Base-by-base conservation (phyloP, 2,329 filamentous ascomycete genomes). In the Phaeosphaeria sp. region DNA sequence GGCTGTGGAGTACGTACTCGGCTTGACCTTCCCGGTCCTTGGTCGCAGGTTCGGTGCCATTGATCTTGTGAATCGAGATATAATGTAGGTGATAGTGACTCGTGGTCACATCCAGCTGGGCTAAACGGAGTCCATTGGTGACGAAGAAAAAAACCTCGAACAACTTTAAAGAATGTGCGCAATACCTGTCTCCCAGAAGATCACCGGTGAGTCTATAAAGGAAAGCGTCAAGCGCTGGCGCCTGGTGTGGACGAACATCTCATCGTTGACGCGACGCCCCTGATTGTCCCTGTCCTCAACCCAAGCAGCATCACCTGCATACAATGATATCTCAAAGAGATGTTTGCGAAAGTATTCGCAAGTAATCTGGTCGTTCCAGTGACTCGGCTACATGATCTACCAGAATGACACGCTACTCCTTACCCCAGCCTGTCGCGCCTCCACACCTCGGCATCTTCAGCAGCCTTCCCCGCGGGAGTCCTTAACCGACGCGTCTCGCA, bases 391-490 rank as follows among this genome's bases (percentile, higher is more conserved):
- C 25, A 30, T 30, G 25, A 5, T 30, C 30, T 36, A 13, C 30
- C 30, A 36, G 30, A 6, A 36, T 7, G 11, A 6, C 11, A 13
- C 30, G 30, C 30, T 6, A 36, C 30, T 21, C 11, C 42, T 21
- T 44, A 44, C 42, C 42, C 42, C 42, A 44, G 42, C 18, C 21
- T 15, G 8, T 6, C 30, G 30, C 30, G 11, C 11, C 30, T 36
- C 30, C 6, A 36, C 30, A 36, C 72, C 71, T 74, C 71, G 70
- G 72, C 69, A 68, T 65, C 62, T 42, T 53, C 40, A 57, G 47
- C 55, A 49, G 56, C 24, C 48, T 66, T 65, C 69, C 69, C 68
- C 67, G 67, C 69, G 71, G 70, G 66, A 71, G 57, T 67, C 53
- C 60, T 68, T 75, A 74, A 62, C 72, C 73, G 72, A 57, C 36